These are phyloP conservation scores for Aureobasidium pullulans DNA, from an alignment of 2,329 filamentous ascomycete species.

Conservation along the genomic window DNA sequence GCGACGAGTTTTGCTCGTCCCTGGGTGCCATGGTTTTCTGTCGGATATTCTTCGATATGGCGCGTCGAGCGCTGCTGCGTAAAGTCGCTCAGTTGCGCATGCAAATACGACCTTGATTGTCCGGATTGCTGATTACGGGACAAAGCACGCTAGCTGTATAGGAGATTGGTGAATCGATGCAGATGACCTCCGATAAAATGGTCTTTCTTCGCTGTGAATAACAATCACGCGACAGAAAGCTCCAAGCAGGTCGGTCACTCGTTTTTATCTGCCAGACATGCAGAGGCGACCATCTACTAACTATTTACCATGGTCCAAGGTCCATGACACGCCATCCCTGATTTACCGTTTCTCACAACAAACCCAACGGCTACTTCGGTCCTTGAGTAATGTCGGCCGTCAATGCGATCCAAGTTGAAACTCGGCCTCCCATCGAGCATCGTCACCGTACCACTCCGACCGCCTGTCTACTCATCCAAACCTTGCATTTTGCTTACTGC, in stretches of 20 bases:
- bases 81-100: neutral
- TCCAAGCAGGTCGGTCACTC: neutral
- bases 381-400: slow-evolving; percentile 1
- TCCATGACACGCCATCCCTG: slow-evolving; percentile 11
- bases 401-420: slow-evolving; percentile 1
- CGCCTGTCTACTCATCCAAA: neutral
- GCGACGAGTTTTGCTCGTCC: slow-evolving; percentile 3
- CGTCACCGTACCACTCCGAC: slow-evolving; percentile 1
- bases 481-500: neutral
- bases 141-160: slow-evolving; percentile 9
- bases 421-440: neutral
- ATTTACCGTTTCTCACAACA: slow-evolving; percentile 10
- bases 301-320: slow-evolving; percentile 6
- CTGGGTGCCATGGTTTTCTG: neutral
- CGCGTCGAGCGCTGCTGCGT: slow-evolving; percentile 6
- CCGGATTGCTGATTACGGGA: slow-evolving; percentile 1
- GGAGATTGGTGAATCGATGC: neutral
- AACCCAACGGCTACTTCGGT: slow-evolving; percentile 6
- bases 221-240: neutral
- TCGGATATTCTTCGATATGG: neutral
- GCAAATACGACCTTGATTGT: neutral
- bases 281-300: neutral
- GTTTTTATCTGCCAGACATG: neutral
- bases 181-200: neutral
- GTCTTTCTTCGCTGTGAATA: neutral